Percentiles rank a stretch among this genome's conserved stretches.
phyloP scores from a whole-genome alignment of 495 filamentous ascomycete species.

The Poronia punctata region DNA sequence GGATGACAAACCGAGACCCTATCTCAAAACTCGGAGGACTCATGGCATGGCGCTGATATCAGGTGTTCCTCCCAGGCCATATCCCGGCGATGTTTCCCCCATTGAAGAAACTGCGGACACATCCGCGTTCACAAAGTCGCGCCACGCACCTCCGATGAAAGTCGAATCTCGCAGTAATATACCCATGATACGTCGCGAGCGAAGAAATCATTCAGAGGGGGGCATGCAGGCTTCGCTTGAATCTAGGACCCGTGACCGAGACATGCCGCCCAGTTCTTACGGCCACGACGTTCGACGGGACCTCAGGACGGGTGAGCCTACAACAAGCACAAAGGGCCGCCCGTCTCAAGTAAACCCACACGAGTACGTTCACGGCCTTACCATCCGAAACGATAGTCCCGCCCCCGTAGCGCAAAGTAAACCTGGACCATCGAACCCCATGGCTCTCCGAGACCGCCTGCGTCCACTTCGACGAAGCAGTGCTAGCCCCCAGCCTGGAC shows the following conservation, averaged over 20 bases:
- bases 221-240: constrained; percentile 25
- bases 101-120: constrained; percentile 43
- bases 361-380: constrained; percentile 34
- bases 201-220: constrained; percentile 35
- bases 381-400: constrained; percentile 16
- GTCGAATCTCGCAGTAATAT: constrained; percentile 34
- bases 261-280: constrained; percentile 20
- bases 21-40: constrained; percentile 3
- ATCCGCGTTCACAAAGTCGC: constrained; percentile 19
- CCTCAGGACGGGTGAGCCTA: constrained; percentile 44
- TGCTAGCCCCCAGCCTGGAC: constrained; percentile 21
- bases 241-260: constrained; percentile 24
- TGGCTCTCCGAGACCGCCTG: constrained; percentile 39
- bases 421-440: constrained; percentile 8
- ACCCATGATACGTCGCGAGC: constrained; percentile 43
- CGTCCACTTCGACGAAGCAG: constrained; percentile 32
- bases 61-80: constrained; percentile 16
- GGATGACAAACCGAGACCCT: no score
- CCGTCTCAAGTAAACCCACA: constrained; percentile 42
- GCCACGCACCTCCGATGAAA: constrained; percentile 11
- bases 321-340: constrained; percentile 33
- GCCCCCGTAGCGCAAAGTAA: constrained; percentile 18
- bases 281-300: constrained; percentile 37
- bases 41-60: constrained; percentile 14
- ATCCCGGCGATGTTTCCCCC: constrained; percentile 42